These are phyloP conservation scores for Yamadazyma dushanensis DNA, from an alignment of 1,139 yeast species.

Conservation along the genomic window DNA sequence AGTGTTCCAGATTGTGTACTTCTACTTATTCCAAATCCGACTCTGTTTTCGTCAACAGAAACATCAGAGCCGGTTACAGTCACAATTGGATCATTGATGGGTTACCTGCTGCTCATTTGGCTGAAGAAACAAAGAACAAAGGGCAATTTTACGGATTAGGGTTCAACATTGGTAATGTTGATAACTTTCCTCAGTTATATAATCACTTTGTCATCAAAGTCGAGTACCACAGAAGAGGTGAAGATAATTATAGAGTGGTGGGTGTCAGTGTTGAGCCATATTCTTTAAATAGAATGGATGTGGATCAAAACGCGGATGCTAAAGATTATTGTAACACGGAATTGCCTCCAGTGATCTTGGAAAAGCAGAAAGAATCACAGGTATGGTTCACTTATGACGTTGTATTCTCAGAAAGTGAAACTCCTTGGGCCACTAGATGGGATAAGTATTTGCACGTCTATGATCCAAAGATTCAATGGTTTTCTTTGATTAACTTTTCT, in stretches of 20 bases:
- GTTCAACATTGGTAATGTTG: conserved; percentile 70
- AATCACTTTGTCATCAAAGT: conserved; percentile 80
- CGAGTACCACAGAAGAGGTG: conserved; percentile 80
- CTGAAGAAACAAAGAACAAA: conserved; percentile 57
- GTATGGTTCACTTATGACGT: conserved; percentile 49
- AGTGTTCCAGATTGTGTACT: conserved; percentile 67
- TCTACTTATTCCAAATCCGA: conserved; percentile 59
- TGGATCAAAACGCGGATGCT: conserved; percentile 20
- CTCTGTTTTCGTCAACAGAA: conserved; percentile 70
- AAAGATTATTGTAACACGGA: conserved; percentile 34
- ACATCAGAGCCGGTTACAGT: conserved; percentile 78
- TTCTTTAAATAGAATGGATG: conserved; percentile 47
- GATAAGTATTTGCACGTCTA: conserved; percentile 90
- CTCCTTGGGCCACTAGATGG: conserved; percentile 99
- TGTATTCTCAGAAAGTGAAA: conserved; percentile 61
- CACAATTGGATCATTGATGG: conserved; percentile 96
- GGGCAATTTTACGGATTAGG: conserved; percentile 74
- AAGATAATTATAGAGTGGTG: conserved; percentile 76
- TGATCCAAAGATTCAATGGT: conserved; percentile 95
- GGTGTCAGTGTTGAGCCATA: conserved; percentile 79
- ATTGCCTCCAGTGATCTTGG: conserved; percentile 31
- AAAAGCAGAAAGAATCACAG: conserved; percentile 27
- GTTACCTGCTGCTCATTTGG: conserved; percentile 77
- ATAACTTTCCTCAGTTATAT: conserved; percentile 57
- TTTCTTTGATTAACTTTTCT: conserved; percentile 82